phyloP scores from a whole-genome alignment of 768 basidiomycete genomes.

The Strobilomyces confusus region DNA sequence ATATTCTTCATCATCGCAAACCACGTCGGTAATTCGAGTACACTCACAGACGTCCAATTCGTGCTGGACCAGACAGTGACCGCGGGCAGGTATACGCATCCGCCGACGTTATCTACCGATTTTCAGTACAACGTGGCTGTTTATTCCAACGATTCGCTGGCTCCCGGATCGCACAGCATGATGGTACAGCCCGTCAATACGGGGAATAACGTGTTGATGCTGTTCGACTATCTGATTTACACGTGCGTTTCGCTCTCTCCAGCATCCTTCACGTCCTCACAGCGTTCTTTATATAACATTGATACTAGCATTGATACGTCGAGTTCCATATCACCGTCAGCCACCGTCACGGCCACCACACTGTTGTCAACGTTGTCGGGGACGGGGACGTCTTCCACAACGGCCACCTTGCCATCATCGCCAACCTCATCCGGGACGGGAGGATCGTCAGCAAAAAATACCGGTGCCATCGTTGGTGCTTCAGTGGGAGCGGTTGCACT shows the following conservation, averaged over 20 bases:
- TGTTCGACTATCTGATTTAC: constrained; percentile 20
- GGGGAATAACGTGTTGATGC: neutral
- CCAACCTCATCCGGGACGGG: neutral
- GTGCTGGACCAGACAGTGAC: constrained; percentile 1
- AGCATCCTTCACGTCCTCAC: too few relatives aligned
- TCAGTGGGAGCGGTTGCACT: neutral
- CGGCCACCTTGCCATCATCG: neutral
- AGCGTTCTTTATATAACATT: neutral
- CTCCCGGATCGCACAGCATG: constrained; percentile 6
- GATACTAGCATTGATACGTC: constrained; percentile 5
- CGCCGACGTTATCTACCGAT: neutral
- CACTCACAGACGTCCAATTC: constrained; percentile 5
- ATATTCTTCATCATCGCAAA: constrained; percentile 20
- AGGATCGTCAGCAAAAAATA: neutral
- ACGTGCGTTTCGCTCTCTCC: constrained; percentile 4
- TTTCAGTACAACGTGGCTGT: constrained; percentile 16
- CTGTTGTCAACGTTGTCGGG: too few relatives aligned
- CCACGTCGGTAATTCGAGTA: neutral
- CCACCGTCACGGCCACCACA: neutral
- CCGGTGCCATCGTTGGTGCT: constrained; percentile 7
- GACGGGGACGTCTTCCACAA: too few relatives aligned
- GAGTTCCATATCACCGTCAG: neutral
- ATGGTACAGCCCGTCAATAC: constrained; percentile 3
- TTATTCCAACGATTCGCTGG: constrained; percentile 8
- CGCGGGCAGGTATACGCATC: constrained; percentile 1